These are phyloP conservation scores for Stachybotrys echinatus DNA, from an alignment of 2,329 filamentous ascomycete species.

Conservation along the genomic window DNA sequence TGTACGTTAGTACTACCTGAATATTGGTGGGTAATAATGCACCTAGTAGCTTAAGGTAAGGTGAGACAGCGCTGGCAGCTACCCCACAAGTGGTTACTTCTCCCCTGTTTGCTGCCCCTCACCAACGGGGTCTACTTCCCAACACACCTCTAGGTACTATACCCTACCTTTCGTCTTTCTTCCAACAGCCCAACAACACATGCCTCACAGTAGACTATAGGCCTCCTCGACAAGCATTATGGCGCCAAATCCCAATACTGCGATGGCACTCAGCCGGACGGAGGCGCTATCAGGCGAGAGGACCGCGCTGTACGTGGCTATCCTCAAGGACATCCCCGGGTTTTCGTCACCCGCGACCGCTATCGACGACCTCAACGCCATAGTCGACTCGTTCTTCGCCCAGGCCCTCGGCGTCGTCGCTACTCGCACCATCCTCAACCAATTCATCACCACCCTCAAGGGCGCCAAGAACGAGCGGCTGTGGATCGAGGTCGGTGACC, in stretches of 20 bases:
- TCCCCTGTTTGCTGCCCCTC: background rate
- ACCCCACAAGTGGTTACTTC: background rate
- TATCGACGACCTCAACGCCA: constrained; percentile 57
- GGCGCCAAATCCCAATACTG: constrained; percentile 34
- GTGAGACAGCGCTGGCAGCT: background rate
- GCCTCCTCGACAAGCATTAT: constrained; percentile 23
- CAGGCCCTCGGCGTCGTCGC: constrained; percentile 72
- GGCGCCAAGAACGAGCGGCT: constrained; percentile 55
- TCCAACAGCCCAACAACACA: too few species aligned
- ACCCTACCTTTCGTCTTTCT: background rate
- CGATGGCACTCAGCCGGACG: constrained; percentile 36
- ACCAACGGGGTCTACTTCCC: too few species aligned
- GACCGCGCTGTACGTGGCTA: constrained; percentile 37
- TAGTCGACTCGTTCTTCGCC: constrained; percentile 61
- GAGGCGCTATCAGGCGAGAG: constrained; percentile 33
- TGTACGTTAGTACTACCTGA: too few species aligned
- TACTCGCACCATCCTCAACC: constrained; percentile 63
- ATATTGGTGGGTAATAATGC: too few species aligned
- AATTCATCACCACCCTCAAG: constrained; percentile 60
- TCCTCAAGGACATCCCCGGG: constrained; percentile 37
- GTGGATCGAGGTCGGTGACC: constrained; percentile 70
- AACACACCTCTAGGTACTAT: background rate
- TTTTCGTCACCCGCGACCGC: constrained; percentile 33
- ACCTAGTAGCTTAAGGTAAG: background rate
- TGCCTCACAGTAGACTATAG: too few species aligned